Base-by-base conservation (phyloP, 352 stramenopile species). In the Pythium brachiatum region DNA sequence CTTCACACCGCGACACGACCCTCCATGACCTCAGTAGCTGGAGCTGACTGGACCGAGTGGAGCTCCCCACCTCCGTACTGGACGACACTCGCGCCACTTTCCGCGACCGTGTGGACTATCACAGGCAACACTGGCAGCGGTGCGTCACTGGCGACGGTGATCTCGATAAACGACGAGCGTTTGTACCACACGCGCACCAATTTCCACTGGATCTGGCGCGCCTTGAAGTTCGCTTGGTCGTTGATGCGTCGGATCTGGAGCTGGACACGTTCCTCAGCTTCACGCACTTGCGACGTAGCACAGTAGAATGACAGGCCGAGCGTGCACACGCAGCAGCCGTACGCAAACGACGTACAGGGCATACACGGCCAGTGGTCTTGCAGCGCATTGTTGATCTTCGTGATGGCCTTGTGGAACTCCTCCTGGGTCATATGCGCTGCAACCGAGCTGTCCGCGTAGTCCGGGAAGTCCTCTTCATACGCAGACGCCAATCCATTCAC, bases 361-460 rank as follows among this genome's bases (percentile, higher is more conserved):
- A 95, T 43, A 66, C 86, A 95, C 15, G 86, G 86, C 86, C 86
- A 95, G 63, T 92, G 82, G 66, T 95, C 86, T 56, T 80, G 47
- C 23, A 95, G 69, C 32, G 86, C 86, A 64, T 92, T 81, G 64
- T 95, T 95, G 65, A 95, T 84, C 60, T 83, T 88, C 43, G 58
- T 68, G 39, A 93, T 63, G 23, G 74, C 83, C 47, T 73, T 65
- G 25, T 73, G 57, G 62, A 93, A 95, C 39, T 95, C 86, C 20
- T 85, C 79, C 27, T 47, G 56, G 13, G 79, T 78, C 76, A 95
- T 79, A 57, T 83, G 59, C 48, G 54, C 55, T 23, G 61, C 73
- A 21, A 89, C 61, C 27, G 46, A 65, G 57, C 66, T 68, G 59
- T 64, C 48, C 25, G 70, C 71, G 29, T 67, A 59, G n/a, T 73